Conservation (phyloP, 257 asterid species). For the Plectranthus barbatus region DNA sequence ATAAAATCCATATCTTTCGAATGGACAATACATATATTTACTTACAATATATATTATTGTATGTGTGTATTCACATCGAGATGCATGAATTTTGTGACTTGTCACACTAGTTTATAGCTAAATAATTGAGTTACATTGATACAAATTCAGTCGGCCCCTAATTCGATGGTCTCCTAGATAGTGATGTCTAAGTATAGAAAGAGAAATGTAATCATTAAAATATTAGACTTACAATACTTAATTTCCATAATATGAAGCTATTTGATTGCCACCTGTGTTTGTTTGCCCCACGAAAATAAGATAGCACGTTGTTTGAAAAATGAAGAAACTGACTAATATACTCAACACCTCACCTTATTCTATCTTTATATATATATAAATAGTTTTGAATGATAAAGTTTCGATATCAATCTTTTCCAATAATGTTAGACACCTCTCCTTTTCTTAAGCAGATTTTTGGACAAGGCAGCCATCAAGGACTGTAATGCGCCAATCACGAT, state of each 20-base stretch:
- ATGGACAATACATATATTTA: not conserved
- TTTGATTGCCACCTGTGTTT: no score
- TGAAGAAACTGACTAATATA: no score
- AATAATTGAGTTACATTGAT: not conserved
- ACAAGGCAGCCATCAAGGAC: constrained; percentile 75
- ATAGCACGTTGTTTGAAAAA: not conserved
- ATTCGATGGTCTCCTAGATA: not conserved
- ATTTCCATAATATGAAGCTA: no score
- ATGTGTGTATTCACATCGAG: not conserved
- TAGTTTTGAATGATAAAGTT: no score
- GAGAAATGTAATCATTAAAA: not conserved
- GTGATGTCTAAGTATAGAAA: not conserved
- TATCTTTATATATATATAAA: no score
- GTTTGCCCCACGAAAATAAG: not conserved
- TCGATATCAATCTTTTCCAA: no score
- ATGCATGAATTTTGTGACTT: constrained; percentile 17
- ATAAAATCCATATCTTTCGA: not conserved
- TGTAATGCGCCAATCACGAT: not conserved
- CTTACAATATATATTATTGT: not conserved
- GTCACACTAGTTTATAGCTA: not conserved
- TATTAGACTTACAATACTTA: not conserved
- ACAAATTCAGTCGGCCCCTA: not conserved
- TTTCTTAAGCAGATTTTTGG: constrained; percentile 33
- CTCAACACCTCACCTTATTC: no score
- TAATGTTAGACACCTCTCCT: not conserved